phyloP scores from a whole-genome alignment of 257 asterid genomes.

The Primulina eburnea region DNA sequence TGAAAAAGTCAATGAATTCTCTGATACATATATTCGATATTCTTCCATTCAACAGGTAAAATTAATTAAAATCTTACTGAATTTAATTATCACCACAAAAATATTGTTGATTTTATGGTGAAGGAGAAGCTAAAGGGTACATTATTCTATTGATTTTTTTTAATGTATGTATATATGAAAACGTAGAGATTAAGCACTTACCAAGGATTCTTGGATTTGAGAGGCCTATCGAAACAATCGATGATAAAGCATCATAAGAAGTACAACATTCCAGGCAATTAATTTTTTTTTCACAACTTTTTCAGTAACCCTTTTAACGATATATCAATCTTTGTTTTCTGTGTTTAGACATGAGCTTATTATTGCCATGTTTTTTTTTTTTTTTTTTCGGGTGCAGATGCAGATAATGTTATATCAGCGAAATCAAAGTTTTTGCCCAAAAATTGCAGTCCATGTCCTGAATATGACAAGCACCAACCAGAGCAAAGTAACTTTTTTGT shows the following conservation, averaged over 20 bases:
- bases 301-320: not conserved
- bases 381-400: conserved; percentile 16
- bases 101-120: not conserved
- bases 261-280: conserved; percentile 40
- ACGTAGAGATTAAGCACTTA: conserved; percentile 42
- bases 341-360: not conserved
- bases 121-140: not conserved
- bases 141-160: no score
- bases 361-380: not conserved
- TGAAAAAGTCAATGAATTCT: conserved; percentile 45
- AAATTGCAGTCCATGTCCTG: conserved; percentile 24
- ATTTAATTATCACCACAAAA: no score
- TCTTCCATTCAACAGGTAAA: conserved; percentile 58
- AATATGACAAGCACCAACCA: conserved; percentile 25
- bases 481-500: conserved; percentile 31
- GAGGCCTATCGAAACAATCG: conserved; percentile 35
- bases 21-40: conserved; percentile 38
- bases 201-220: conserved; percentile 28
- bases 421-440: conserved; percentile 21
- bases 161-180: not conserved
- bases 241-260: conserved; percentile 32
- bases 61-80: no score
- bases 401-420: conserved; percentile 11
- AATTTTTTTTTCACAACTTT: not conserved
- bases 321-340: not conserved